Conservation (phyloP, 257 asterid genomes). For the Solanum paucissectum region DNA sequence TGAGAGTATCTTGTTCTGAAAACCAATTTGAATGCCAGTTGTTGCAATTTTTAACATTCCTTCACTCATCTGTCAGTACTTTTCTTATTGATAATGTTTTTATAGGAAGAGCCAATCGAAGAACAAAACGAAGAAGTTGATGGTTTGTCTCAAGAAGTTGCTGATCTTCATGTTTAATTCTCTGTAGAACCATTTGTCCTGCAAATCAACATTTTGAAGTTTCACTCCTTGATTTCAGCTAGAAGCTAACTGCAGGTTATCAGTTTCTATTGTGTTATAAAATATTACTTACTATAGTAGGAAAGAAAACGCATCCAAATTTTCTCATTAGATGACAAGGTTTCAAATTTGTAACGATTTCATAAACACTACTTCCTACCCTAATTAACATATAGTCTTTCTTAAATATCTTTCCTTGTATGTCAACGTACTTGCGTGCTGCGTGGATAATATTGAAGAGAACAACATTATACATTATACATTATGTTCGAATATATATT, state of each 20-base stretch:
- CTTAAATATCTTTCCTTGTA: background rate
- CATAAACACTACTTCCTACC: background rate
- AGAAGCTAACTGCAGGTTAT: conserved; percentile 16
- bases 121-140: conserved; percentile 30
- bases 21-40: background rate
- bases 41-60: background rate
- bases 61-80: background rate
- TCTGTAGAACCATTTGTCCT: background rate
- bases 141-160: conserved; percentile 19
- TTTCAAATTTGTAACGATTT: background rate
- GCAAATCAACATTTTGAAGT: background rate
- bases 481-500: background rate
- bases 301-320: background rate
- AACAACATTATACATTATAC: background rate
- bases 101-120: conserved; percentile 24
- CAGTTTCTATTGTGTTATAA: background rate
- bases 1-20: background rate
- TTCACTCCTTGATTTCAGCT: background rate
- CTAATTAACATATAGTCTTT: background rate
- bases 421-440: background rate
- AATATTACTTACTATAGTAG: background rate
- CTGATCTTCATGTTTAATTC: conserved; percentile 16
- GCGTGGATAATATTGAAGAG: background rate
- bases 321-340: background rate
- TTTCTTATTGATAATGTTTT: background rate